These are phyloP conservation scores for Dianthus caryophyllus DNA, from an alignment of 148 eudicot genomes.

Conservation along the genomic window DNA sequence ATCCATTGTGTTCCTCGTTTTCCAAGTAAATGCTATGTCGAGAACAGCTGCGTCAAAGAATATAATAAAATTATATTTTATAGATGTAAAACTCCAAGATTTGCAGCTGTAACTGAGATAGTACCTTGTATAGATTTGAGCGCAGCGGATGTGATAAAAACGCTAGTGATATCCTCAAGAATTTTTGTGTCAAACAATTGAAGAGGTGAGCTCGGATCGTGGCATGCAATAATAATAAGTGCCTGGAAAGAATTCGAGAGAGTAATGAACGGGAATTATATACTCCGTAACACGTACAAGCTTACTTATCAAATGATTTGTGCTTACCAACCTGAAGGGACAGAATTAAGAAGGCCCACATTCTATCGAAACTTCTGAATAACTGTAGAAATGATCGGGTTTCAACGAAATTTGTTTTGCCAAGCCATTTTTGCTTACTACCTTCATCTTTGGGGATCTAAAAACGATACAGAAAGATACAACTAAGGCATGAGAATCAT, in stretches of 20 bases:
- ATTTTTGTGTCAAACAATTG: constrained; percentile 65
- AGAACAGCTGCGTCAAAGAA: constrained; percentile 56
- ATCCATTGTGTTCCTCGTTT: constrained; percentile 70
- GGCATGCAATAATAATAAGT: constrained; percentile 81
- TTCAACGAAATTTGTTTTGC: constrained; percentile 94
- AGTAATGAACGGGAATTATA: constrained; percentile 6
- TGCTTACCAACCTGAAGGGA: constrained; percentile 69
- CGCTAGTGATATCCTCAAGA: constrained; percentile 92
- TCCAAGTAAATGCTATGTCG: constrained; percentile 82
- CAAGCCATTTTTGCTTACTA: constrained; percentile 57
- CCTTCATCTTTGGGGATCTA: constrained; percentile 35
- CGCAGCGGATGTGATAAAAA: constrained; percentile 84
- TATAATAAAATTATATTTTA: constrained; percentile 8
- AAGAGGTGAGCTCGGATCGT: constrained; percentile 73
- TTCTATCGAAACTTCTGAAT: constrained; percentile 90
- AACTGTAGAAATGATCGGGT: constrained; percentile 87
- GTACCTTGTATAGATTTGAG: constrained; percentile 77
- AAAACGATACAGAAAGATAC: not conserved
- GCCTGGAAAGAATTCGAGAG: constrained; percentile 49
- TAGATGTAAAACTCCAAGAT: not conserved
- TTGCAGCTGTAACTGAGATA: not conserved
- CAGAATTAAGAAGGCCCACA: constrained; percentile 88
- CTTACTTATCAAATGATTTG: not conserved
- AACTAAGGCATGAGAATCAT: not conserved
- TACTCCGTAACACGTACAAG: too few species aligned